Conservation (phyloP, 352 stramenopile species). For the Pythium myriotylum region DNA sequence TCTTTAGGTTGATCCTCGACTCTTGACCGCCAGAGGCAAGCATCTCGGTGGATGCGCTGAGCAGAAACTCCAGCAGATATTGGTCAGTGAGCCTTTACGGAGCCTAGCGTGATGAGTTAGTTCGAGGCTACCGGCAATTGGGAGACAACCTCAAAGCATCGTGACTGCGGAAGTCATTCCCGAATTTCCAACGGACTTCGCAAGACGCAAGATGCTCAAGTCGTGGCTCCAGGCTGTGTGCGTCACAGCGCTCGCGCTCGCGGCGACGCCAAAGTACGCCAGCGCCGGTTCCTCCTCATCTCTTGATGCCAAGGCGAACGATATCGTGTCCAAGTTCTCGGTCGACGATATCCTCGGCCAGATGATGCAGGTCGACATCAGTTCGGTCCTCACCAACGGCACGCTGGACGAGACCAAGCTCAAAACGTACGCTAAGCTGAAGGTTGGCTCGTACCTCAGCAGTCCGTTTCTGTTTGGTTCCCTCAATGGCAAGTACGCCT, state of each 20-base stretch:
- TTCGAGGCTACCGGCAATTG: too few relatives aligned
- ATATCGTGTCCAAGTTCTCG: background rate
- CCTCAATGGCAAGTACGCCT: background rate
- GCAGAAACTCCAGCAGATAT: too few relatives aligned
- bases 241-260: background rate
- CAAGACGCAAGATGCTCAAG: conserved; percentile 20
- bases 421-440: background rate
- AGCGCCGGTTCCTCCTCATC: conserved; percentile 5
- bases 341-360: conserved; percentile 7
- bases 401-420: conserved; percentile 9
- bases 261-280: background rate
- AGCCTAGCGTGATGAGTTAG: too few relatives aligned
- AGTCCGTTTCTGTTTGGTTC: conserved; percentile 5
- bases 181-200: too few relatives aligned
- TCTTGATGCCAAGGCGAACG: conserved; percentile 29
- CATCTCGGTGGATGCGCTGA: too few relatives aligned
- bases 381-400: conserved; percentile 10
- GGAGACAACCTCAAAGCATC: too few relatives aligned
- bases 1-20: too few relatives aligned
- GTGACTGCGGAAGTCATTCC: too few relatives aligned
- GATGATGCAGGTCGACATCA: conserved; percentile 14
- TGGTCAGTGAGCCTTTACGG: too few relatives aligned
- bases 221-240: conserved; percentile 30
- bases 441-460: conserved; percentile 7
- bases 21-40: too few relatives aligned